Conservation (phyloP, 257 asterid genomes). For the Coffea eugenioides region DNA sequence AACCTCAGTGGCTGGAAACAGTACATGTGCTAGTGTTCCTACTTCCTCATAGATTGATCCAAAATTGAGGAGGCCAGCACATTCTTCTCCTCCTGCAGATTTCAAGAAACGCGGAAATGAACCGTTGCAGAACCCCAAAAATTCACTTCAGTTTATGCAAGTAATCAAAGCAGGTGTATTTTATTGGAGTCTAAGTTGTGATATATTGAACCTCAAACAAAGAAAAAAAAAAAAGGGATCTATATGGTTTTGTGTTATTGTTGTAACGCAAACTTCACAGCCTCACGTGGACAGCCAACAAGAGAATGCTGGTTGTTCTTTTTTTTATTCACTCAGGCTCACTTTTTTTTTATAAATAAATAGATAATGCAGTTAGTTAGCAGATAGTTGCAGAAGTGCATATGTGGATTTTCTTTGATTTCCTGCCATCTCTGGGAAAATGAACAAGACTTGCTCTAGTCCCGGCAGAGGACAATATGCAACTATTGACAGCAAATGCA, state of each 20-base stretch:
- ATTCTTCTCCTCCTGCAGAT: conserved; percentile 5
- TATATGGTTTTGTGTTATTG: background rate
- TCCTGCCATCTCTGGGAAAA: conserved; percentile 11
- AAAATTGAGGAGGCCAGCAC: conserved; percentile 18
- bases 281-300: conserved; percentile 25
- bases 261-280: background rate
- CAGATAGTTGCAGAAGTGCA: background rate
- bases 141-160: background rate
- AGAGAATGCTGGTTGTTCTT: background rate
- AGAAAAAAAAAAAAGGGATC: background rate
- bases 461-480: background rate
- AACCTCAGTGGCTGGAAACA: background rate
- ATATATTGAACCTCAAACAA: background rate
- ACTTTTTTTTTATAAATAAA: background rate
- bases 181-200: background rate
- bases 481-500: background rate
- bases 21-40: conserved; percentile 26
- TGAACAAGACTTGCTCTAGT: background rate
- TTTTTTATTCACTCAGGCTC: background rate
- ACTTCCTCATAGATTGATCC: conserved; percentile 8
- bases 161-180: background rate
- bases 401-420: background rate
- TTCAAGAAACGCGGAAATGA: background rate
- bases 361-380: background rate
- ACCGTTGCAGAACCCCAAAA: background rate